Percentiles rank a stretch among this genome's conserved stretches.
Conservation (phyloP, 768 basidiomycete species). For the Rossbeevera mucosa region DNA sequence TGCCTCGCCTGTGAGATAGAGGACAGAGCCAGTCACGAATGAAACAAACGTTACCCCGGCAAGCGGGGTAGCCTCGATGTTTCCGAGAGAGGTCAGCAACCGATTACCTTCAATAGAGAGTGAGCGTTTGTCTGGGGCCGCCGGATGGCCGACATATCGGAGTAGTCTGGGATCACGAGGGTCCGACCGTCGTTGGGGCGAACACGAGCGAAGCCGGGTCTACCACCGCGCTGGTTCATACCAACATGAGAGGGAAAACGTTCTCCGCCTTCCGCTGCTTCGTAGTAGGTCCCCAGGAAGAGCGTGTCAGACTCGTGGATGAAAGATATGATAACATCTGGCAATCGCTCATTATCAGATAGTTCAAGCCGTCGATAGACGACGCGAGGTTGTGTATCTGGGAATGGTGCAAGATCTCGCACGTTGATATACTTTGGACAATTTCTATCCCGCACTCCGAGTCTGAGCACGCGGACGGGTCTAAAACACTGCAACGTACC, state of each 20-base stretch:
- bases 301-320: constrained; percentile 50
- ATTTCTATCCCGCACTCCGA: constrained; percentile 37
- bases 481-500: constrained; percentile 36
- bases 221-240: constrained; percentile 64
- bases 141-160: constrained; percentile 32
- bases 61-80: constrained; percentile 54
- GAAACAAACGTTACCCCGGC: constrained; percentile 54
- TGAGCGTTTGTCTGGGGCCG: neutral
- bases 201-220: constrained; percentile 57
- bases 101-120: constrained; percentile 45
- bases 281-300: constrained; percentile 54
- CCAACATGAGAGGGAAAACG: constrained; percentile 55
- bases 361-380: constrained; percentile 34
- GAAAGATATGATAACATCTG: constrained; percentile 45
- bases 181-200: constrained; percentile 50
- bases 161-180: constrained; percentile 57
- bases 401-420: constrained; percentile 45
- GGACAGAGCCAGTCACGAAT: constrained; percentile 52
- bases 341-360: constrained; percentile 37
- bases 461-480: neutral
- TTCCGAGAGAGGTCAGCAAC: constrained; percentile 58
- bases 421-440: constrained; percentile 68
- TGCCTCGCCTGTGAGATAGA: constrained; percentile 62
- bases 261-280: constrained; percentile 34
- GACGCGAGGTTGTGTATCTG: constrained; percentile 37